These are phyloP conservation scores for Leccinum subspadiceum DNA, from an alignment of 1,284 basidiomycete genomes.

Conservation along the genomic window DNA sequence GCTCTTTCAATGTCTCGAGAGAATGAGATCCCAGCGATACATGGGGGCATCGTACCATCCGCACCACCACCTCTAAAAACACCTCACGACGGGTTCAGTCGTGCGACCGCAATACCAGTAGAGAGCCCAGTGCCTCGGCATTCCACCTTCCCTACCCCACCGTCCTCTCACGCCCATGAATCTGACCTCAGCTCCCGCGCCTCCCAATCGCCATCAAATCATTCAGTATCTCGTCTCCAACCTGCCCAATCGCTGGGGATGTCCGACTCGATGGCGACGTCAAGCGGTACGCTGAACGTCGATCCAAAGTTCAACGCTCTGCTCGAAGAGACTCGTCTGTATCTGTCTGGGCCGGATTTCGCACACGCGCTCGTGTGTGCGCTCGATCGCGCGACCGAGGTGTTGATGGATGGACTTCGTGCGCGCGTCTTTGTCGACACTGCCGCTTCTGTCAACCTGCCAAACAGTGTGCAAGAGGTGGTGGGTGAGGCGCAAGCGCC, in stretches of 20 bases:
- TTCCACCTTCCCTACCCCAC: conserved; percentile 22
- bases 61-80: background rate
- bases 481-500: background rate
- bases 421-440: conserved; percentile 50
- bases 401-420: conserved; percentile 53
- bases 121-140: conserved; percentile 11
- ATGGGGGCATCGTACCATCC: background rate
- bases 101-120: conserved; percentile 19
- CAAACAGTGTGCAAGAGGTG: conserved; percentile 12
- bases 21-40: background rate
- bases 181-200: conserved; percentile 18
- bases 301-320: conserved; percentile 61
- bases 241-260: background rate
- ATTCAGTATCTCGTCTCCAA: background rate
- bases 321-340: conserved; percentile 65
- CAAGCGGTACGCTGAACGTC: conserved; percentile 25
- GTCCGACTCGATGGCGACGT: conserved; percentile 24
- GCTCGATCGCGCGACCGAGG: conserved; percentile 65
- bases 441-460: conserved; percentile 23
- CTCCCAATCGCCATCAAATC: conserved; percentile 13
- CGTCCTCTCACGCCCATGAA: conserved; percentile 21
- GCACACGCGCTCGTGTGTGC: conserved; percentile 61
- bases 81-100: conserved; percentile 6
- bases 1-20: conserved; percentile 35
- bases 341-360: conserved; percentile 71